These are phyloP conservation scores for Acacia melanoxylon DNA, from an alignment of 306 rosid species.

Conservation along the genomic window DNA sequence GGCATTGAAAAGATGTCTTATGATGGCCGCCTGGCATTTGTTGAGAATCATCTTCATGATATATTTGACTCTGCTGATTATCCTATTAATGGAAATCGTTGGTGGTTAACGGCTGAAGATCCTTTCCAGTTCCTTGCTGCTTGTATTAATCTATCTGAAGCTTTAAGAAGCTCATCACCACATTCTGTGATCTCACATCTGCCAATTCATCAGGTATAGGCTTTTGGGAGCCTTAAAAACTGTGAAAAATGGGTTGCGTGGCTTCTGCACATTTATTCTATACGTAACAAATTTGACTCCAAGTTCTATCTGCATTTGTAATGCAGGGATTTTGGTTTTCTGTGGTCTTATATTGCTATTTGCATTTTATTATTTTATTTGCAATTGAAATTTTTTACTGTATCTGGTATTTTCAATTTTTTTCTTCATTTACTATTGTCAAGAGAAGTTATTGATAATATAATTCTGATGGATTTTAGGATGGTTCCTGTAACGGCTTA, in stretches of 20 bases:
- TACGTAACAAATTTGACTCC: constrained; percentile 9
- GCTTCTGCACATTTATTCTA: constrained; percentile 19
- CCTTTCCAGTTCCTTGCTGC: constrained; percentile 90
- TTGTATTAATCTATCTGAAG: constrained; percentile 81
- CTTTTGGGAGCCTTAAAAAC: constrained; percentile 2
- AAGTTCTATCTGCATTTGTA: not conserved
- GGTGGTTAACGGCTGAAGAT: constrained; percentile 94
- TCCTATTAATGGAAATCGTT: constrained; percentile 72
- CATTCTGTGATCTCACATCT: constrained; percentile 69
- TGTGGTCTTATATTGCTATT: not conserved
- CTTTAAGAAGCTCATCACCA: constrained; percentile 75
- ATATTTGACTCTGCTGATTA: constrained; percentile 79
- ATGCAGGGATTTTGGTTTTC: not conserved
- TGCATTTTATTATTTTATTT: constrained; percentile 2
- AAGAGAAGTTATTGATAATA: constrained; percentile 20
- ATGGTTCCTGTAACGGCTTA: constrained; percentile 93
- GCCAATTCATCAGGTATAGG: constrained; percentile 81
- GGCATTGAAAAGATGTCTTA: constrained; percentile 82
- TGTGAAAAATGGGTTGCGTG: not conserved
- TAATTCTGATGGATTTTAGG: constrained; percentile 45
- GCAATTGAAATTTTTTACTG: not conserved
- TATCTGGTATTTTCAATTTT: not conserved
- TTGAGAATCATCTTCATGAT: constrained; percentile 66
- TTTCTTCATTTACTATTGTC: not conserved
- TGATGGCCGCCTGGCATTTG: constrained; percentile 70